phyloP scores from a whole-genome alignment of 1,284 basidiomycete species.

The Tetrapyrgos nigripes region DNA sequence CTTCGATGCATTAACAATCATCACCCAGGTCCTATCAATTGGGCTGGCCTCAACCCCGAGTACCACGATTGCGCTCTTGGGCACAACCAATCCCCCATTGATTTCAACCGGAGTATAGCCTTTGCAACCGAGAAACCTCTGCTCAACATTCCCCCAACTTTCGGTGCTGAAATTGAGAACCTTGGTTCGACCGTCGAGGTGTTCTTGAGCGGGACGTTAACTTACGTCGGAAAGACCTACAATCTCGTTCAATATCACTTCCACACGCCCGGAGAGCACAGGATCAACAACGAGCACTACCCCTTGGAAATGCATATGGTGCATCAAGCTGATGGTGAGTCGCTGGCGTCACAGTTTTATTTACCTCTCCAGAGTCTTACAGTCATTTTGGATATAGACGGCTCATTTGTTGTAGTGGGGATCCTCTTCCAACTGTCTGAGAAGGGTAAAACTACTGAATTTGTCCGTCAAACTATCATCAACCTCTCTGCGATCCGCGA shows the following conservation, averaged over 20 bases:
- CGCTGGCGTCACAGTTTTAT: background rate
- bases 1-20: background rate
- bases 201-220: constrained; percentile 3
- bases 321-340: constrained; percentile 8
- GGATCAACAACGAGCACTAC: constrained; percentile 11
- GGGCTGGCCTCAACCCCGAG: background rate
- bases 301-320: constrained; percentile 18
- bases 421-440: constrained; percentile 4
- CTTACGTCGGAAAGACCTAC: constrained; percentile 5
- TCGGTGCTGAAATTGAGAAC: constrained; percentile 9
- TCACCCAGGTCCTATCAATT: background rate
- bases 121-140: background rate
- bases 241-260: constrained; percentile 15
- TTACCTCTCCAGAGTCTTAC: background rate
- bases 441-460: background rate
- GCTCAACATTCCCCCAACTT: background rate
- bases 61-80: background rate
- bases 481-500: background rate
- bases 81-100: background rate
- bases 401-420: constrained; percentile 3
- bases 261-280: constrained; percentile 15
- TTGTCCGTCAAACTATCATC: background rate
- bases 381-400: too few relatives aligned
- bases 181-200: constrained; percentile 14
- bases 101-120: background rate